A percentile compares a stretch with the other conserved stretches of the same genome.
These are phyloP conservation scores for Candida coleopterorum DNA, from an alignment of 805 yeast species.

Conservation along the genomic window DNA sequence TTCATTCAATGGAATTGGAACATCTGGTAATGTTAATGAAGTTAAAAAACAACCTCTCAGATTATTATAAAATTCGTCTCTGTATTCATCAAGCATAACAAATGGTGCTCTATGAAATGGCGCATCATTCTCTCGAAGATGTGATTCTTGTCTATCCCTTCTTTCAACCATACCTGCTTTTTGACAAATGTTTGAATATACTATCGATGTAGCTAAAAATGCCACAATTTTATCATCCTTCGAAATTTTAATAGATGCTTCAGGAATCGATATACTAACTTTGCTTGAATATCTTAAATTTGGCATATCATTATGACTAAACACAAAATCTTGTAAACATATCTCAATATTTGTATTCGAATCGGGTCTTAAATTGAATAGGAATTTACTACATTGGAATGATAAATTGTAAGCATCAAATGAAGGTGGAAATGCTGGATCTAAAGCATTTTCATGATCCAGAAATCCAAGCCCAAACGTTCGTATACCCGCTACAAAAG, in stretches of 20 bases:
- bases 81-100: conserved; percentile 48
- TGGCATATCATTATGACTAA: conserved; percentile 64
- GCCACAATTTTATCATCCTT: conserved; percentile 22
- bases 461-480: conserved; percentile 59
- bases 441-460: conserved; percentile 74
- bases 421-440: conserved; percentile 49
- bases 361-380: conserved; percentile 28
- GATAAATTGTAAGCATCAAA: conserved; percentile 68
- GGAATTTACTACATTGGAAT: conserved; percentile 47
- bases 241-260: conserved; percentile 30
- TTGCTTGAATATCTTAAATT: conserved; percentile 59
- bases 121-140: conserved; percentile 67
- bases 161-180: conserved; percentile 44
- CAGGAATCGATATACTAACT: conserved; percentile 46
- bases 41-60: conserved; percentile 52
- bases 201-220: conserved; percentile 52
- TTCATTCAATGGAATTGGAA: conserved; percentile 15
- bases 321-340: conserved; percentile 19
- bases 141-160: conserved; percentile 54
- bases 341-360: conserved; percentile 10
- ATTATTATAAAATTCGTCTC: conserved; percentile 44
- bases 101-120: conserved; percentile 81
- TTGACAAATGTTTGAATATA: conserved; percentile 55
- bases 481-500: conserved; percentile 36
- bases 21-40: conserved; percentile 58